Evolutionary conservation across 2,329 filamentous ascomycete genomes (phyloP), one percentile per base, ranked within the genome.

Genomic region (Calonectria fujianensis): DNA sequence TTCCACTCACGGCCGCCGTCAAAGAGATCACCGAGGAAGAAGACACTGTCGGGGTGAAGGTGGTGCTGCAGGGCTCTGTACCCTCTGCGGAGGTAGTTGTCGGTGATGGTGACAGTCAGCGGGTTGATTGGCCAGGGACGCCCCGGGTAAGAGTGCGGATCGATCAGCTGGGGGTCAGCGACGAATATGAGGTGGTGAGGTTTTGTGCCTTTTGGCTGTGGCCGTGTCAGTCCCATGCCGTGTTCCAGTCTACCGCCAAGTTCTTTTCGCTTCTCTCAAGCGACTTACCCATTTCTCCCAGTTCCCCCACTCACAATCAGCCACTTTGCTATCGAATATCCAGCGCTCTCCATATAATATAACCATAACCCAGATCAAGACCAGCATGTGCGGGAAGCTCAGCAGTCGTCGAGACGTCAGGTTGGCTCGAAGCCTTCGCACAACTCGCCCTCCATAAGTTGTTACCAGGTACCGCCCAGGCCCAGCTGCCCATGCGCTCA

Each of bases 1-100:
- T 93, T 94, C 97, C 97, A 99, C 87, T 99, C 97, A 78, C 97
- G 91, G 11, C 97, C 97, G 5, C 97, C 97, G 82, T 99, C 97
- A 81, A 99, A 98, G 0, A 99, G 87, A 82, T 99, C 97, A 10
- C 97, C 97, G 0, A 99, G 88, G 82, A 99, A 98, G 82, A 98
- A 91, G 1, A 98, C 88, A 20, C 94, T 96, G 82, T 98, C 95
- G 0, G 97, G 97, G n/a, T 91, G 91, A 18, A 98, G 88, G 24
- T 91, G 87, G 24, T 90, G 87, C 81, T 98, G 95, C 73, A 98
- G 90, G 69, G 93, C 90, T n/a, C 89, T 90, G 83, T 97, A 98
- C 11, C 94, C 93, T 52, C 96, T 92, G 51, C 93, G 92, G 77
- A 99, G 91, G 85, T 98, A 99, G 82, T 95, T 94, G 85, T 99